Conservation (phyloP, 1,284 basidiomycete species). For the Bothia castanella region DNA sequence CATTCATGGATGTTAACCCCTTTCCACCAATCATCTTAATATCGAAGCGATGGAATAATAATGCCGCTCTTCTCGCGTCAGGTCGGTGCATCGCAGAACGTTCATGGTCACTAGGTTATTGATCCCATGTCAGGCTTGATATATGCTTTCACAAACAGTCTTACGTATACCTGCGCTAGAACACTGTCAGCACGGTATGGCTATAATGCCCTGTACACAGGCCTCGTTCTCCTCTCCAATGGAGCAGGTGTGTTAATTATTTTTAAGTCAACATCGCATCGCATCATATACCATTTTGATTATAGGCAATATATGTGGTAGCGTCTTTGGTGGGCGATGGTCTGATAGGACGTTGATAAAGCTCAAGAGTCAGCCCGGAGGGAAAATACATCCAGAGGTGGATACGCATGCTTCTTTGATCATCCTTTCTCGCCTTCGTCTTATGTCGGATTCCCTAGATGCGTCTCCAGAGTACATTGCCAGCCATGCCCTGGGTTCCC, state of each 20-base stretch:
- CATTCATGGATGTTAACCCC: constrained; percentile 71
- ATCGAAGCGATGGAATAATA: constrained; percentile 62
- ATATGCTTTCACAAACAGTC: constrained; percentile 68
- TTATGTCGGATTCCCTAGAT: constrained; percentile 45
- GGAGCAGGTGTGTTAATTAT: constrained; percentile 52
- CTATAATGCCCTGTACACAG: constrained; percentile 70
- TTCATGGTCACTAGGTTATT: background rate
- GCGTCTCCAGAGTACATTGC: constrained; percentile 63
- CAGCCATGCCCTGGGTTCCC: constrained; percentile 54
- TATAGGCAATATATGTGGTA: constrained; percentile 64
- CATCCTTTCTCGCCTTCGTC: background rate
- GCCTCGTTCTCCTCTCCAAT: constrained; percentile 71
- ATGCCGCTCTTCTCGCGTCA: constrained; percentile 56
- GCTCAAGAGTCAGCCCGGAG: constrained; percentile 58
- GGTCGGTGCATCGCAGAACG: constrained; percentile 11
- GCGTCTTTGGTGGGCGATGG: constrained; percentile 74
- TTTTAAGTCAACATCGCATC: background rate
- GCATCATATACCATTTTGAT: background rate
- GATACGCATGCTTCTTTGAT: constrained; percentile 9
- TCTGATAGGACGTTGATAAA: constrained; percentile 62
- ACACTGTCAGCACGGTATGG: constrained; percentile 63
- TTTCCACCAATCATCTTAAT: constrained; percentile 59
- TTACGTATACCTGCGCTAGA: constrained; percentile 72
- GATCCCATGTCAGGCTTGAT: constrained; percentile 47
- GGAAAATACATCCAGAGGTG: constrained; percentile 63